A percentile compares a stretch with the other conserved stretches of the same genome.
Conservation (phyloP, 805 yeast species). For the Priceomyces haplophilus region DNA sequence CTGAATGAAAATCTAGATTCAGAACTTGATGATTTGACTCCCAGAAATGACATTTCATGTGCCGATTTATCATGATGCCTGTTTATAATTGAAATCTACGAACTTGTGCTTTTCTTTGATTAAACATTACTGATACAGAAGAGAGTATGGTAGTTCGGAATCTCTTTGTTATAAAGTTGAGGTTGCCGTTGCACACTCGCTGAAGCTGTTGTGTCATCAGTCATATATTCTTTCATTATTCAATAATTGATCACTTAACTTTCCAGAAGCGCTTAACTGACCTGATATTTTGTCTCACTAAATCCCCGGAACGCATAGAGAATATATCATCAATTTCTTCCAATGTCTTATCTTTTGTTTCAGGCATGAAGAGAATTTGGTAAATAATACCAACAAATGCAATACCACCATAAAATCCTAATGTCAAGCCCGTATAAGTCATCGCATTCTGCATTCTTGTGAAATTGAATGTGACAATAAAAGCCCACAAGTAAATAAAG, state of each 20-base stretch:
- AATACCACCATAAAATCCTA: slow-evolving; percentile 68
- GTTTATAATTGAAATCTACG: too few species aligned
- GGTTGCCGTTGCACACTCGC: too few species aligned
- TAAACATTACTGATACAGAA: too few species aligned
- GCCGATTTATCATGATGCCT: too few species aligned
- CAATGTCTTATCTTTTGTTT: slow-evolving; percentile 67
- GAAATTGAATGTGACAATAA: slow-evolving; percentile 64
- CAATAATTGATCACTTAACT: too few species aligned
- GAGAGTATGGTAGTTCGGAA: too few species aligned
- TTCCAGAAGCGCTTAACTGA: slow-evolving; percentile 21
- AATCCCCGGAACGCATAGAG: slow-evolving; percentile 42
- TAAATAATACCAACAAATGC: slow-evolving; percentile 55
- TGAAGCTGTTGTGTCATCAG: too few species aligned
- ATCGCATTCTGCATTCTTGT: slow-evolving; percentile 52
- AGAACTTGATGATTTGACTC: not conserved
- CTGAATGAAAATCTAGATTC: not conserved
- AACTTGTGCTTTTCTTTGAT: too few species aligned
- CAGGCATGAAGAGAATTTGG: slow-evolving; percentile 60
- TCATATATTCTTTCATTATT: too few species aligned
- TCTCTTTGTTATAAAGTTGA: too few species aligned
- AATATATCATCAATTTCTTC: slow-evolving; percentile 70
- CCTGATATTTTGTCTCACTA: slow-evolving; percentile 34
- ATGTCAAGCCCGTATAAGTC: slow-evolving; percentile 59
- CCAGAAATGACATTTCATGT: too few species aligned
- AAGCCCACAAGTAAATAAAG: slow-evolving; percentile 57